Conservation (phyloP, 192 early-diverging fungal genomes). For the Rhizoclosmatium globosum region DNA sequence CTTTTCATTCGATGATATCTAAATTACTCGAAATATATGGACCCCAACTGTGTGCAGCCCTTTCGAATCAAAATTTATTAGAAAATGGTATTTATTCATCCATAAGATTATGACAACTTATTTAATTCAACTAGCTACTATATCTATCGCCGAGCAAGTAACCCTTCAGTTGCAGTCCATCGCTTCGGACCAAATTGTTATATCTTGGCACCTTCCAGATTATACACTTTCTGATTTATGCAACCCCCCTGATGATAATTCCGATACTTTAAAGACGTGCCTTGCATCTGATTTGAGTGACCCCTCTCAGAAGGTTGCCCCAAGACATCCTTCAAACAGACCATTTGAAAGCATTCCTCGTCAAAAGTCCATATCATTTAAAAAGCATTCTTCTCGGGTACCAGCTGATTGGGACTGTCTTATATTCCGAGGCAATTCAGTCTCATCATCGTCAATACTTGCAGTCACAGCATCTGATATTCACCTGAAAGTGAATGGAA, state of each 20-base stretch:
- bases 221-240: constrained; percentile 22
- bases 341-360: background rate
- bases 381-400: constrained; percentile 12
- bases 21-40: constrained; percentile 1
- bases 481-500: constrained; percentile 12
- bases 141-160: background rate
- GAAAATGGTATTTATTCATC: background rate
- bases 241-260: background rate
- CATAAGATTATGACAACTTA: background rate
- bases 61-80: background rate
- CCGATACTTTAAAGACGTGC: constrained; percentile 7
- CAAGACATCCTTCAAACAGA: background rate
- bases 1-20: constrained; percentile 4
- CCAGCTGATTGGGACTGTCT: constrained; percentile 28
- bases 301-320: background rate
- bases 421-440: background rate
- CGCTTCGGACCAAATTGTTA: constrained; percentile 8
- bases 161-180: background rate
- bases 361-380: constrained; percentile 15
- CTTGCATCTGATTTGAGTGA: background rate
- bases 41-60: background rate
- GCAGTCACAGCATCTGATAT: constrained; percentile 19
- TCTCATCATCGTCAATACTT: background rate
- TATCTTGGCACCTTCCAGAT: constrained; percentile 19
- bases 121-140: background rate